phyloP scores from a whole-genome alignment of 768 basidiomycete genomes.

The Termitomyces sp. region DNA sequence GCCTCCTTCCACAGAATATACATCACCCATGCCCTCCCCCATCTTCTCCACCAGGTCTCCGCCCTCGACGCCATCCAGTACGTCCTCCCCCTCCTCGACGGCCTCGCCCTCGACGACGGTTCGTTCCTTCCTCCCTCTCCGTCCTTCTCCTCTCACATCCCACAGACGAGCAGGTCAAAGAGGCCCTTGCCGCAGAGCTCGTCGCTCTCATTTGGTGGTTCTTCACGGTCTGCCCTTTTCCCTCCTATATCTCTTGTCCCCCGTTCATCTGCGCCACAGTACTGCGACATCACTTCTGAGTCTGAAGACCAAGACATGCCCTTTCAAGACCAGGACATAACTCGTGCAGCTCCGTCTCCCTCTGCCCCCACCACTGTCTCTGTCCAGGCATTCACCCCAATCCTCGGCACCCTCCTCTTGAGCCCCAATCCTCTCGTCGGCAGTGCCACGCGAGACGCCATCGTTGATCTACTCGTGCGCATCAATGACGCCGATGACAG shows the following conservation, averaged over 20 bases:
- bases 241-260: slow-evolving; percentile 1
- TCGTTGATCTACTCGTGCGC: slow-evolving; percentile 73
- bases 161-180: slow-evolving; percentile 81
- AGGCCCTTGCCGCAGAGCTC: slow-evolving; percentile 77
- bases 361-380: slow-evolving; percentile 47
- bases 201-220: slow-evolving; percentile 92
- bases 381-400: slow-evolving; percentile 86
- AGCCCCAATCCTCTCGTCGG: slow-evolving; percentile 72
- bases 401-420: slow-evolving; percentile 83
- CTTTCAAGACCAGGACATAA: slow-evolving; percentile 31
- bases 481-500: slow-evolving; percentile 56
- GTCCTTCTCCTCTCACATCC: neutral
- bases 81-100: slow-evolving; percentile 83
- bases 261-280: slow-evolving; percentile 29
- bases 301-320: slow-evolving; percentile 30
- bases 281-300: slow-evolving; percentile 59
- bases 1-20: slow-evolving; percentile 60
- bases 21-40: slow-evolving; percentile 80
- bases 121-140: slow-evolving; percentile 3
- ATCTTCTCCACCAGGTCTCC: slow-evolving; percentile 68
- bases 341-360: slow-evolving; percentile 26
- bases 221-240: slow-evolving; percentile 44
- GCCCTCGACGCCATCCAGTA: slow-evolving; percentile 91
- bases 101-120: slow-evolving; percentile 86
- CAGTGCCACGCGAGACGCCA: slow-evolving; percentile 63